Conservation (phyloP, 2,329 filamentous ascomycete genomes). For the Nigrospora sphaerica region DNA sequence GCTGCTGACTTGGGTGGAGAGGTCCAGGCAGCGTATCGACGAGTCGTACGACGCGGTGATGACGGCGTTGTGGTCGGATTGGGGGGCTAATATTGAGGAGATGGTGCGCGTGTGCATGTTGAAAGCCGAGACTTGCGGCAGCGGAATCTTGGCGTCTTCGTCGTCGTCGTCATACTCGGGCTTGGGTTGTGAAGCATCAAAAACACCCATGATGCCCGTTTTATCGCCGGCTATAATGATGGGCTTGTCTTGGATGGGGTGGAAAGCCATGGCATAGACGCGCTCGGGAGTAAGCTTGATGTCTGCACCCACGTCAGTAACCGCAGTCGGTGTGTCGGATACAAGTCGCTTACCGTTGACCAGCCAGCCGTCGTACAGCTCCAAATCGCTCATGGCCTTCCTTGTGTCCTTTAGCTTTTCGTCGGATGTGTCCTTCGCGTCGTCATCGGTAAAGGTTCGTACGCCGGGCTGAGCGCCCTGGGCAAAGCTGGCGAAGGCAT, state of each 20-base stretch:
- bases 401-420: constrained; percentile 67
- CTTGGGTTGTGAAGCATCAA: constrained; percentile 73
- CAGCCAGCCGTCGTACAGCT: constrained; percentile 76
- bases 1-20: constrained; percentile 70
- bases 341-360: constrained; percentile 58
- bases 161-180: constrained; percentile 51
- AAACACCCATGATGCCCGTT: constrained; percentile 80
- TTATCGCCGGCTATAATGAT: constrained; percentile 94
- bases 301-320: constrained; percentile 36
- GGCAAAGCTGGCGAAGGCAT: constrained; percentile 54
- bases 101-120: constrained; percentile 90
- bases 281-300: constrained; percentile 89
- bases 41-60: constrained; percentile 91
- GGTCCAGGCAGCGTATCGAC: constrained; percentile 78
- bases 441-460: constrained; percentile 78
- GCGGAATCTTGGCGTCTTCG: constrained; percentile 57
- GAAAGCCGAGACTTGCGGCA: constrained; percentile 80
- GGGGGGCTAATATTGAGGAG: constrained; percentile 72
- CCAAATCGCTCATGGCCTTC: constrained; percentile 67
- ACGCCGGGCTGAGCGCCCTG: constrained; percentile 72
- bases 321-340: background rate
- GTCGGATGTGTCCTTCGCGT: constrained; percentile 72
- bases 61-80: constrained; percentile 64
- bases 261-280: constrained; percentile 81
- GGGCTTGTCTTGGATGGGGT: constrained; percentile 79